Evolutionary conservation across 169 alveolate genomes (phyloP).

Genomic region (Cryptosporidium parvum): DNA sequence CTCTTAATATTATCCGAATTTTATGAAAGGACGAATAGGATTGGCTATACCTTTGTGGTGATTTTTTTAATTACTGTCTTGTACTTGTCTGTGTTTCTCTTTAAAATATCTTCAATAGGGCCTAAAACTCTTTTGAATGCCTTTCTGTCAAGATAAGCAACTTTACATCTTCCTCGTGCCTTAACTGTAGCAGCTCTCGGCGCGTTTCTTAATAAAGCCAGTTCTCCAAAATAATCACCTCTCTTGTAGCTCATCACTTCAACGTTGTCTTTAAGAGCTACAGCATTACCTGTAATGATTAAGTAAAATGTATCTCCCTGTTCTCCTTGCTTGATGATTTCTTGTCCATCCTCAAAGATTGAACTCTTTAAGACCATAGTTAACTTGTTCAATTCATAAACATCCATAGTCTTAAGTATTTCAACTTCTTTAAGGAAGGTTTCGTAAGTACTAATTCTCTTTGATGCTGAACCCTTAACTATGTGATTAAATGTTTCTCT

Average conservation of each 20-base stretch:
- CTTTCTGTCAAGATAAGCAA: slow-evolving; percentile 92
- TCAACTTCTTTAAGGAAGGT: slow-evolving; percentile 89
- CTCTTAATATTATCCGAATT: neutral
- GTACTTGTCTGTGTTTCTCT: slow-evolving; percentile 93
- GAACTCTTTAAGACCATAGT: slow-evolving; percentile 93
- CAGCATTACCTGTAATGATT: slow-evolving; percentile 93
- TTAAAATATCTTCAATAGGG: slow-evolving; percentile 92
- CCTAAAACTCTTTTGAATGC: slow-evolving; percentile 95
- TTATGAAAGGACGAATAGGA: neutral
- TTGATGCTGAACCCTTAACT: slow-evolving; percentile 93
- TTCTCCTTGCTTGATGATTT: slow-evolving; percentile 95
- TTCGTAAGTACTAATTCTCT: slow-evolving; percentile 93
- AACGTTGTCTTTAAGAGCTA: slow-evolving; percentile 90
- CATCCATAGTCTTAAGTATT: slow-evolving; percentile 89
- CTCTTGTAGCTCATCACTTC: slow-evolving; percentile 89
- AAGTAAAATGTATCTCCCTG: slow-evolving; percentile 93
- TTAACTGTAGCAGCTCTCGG: slow-evolving; percentile 96
- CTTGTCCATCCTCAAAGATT: slow-evolving; percentile 87
- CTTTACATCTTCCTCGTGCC: slow-evolving; percentile 86
- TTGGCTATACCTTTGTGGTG: slow-evolving; percentile 13
- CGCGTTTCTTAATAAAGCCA: slow-evolving; percentile 92
- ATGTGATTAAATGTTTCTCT: slow-evolving; percentile 95
- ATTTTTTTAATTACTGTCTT: slow-evolving; percentile 78
- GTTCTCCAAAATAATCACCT: slow-evolving; percentile 98
- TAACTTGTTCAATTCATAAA: slow-evolving; percentile 93